Conservation (phyloP, 805 yeast genomes). For the Brettanomyces bruxellensis region DNA sequence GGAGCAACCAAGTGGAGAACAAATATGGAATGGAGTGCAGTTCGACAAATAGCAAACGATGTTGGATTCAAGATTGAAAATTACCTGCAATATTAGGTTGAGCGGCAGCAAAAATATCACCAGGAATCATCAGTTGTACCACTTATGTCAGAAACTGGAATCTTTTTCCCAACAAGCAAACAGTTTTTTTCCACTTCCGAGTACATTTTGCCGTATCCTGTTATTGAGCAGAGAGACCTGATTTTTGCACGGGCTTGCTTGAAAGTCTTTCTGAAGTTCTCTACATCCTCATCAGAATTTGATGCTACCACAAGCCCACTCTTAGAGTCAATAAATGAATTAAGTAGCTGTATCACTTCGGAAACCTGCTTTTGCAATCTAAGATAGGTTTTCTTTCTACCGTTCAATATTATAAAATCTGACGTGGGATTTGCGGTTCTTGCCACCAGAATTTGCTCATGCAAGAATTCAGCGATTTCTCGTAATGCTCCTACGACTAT, state of each 20-base stretch:
- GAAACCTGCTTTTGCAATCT: conserved; percentile 10
- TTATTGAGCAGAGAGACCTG: conserved; percentile 16
- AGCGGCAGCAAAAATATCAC: not conserved
- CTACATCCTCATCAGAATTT: conserved; percentile 22
- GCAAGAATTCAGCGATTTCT: conserved; percentile 40
- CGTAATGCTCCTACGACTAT: conserved; percentile 59
- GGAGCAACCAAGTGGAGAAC: conserved; percentile 73
- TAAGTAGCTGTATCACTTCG: conserved; percentile 13
- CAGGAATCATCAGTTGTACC: conserved; percentile 3
- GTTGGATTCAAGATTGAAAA: conserved; percentile 58
- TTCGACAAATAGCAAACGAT: conserved; percentile 52
- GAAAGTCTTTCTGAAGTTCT: conserved; percentile 17
- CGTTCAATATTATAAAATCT: conserved; percentile 1
- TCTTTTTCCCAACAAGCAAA: conserved; percentile 15
- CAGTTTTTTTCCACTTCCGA: conserved; percentile 14
- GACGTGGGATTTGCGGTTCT: not conserved
- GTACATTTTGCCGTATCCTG: conserved; percentile 17
- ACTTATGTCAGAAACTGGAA: conserved; percentile 15
- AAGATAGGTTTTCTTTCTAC: conserved; percentile 10
- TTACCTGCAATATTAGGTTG: conserved; percentile 36
- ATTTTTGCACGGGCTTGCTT: conserved; percentile 20
- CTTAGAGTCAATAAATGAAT: conserved; percentile 12
- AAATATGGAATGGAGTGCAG: conserved; percentile 60
- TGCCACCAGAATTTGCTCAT: conserved; percentile 8
- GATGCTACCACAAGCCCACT: conserved; percentile 11